A percentile compares a stretch with the other conserved stretches of the same genome.
Conservation (phyloP, 441 rosid species). For the Biscutella auriculata region DNA sequence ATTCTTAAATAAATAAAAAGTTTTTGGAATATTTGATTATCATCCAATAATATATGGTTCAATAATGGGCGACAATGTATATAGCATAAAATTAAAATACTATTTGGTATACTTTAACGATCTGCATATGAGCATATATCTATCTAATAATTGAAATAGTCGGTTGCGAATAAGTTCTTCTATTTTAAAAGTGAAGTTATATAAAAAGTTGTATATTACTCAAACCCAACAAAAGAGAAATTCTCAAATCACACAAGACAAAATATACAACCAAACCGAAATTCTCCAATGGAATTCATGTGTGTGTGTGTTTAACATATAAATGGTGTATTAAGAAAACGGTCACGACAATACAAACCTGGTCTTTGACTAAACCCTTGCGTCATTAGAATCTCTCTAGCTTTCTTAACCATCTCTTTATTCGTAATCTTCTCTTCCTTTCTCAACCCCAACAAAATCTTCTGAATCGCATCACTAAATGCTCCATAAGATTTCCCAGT, state of each 20-base stretch:
- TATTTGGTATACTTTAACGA: too few relatives aligned
- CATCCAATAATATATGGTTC: too few relatives aligned
- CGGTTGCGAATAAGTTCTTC: background rate
- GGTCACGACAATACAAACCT: conserved; percentile 21
- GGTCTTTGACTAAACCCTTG: conserved; percentile 15
- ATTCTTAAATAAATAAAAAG: too few relatives aligned
- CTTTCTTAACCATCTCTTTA: conserved; percentile 10
- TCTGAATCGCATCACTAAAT: conserved; percentile 23
- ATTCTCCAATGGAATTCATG: background rate
- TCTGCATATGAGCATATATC: too few relatives aligned
- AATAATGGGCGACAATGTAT: too few relatives aligned
- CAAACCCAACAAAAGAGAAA: background rate
- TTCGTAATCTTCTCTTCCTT: conserved; percentile 2
- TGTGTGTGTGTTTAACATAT: conserved; percentile 7
- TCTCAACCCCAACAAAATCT: background rate
- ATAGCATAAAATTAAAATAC: too few relatives aligned
- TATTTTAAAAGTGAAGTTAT: background rate
- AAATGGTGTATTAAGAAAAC: conserved; percentile 12
- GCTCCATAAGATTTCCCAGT: conserved; percentile 23
- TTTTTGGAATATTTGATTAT: too few relatives aligned
- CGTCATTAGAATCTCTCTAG: conserved; percentile 15
- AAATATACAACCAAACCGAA: background rate
- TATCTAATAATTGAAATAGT: background rate
- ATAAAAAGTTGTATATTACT: background rate
- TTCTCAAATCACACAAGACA: background rate